Conservation (phyloP, 768 basidiomycete genomes). For the Serpula lacrymans region DNA sequence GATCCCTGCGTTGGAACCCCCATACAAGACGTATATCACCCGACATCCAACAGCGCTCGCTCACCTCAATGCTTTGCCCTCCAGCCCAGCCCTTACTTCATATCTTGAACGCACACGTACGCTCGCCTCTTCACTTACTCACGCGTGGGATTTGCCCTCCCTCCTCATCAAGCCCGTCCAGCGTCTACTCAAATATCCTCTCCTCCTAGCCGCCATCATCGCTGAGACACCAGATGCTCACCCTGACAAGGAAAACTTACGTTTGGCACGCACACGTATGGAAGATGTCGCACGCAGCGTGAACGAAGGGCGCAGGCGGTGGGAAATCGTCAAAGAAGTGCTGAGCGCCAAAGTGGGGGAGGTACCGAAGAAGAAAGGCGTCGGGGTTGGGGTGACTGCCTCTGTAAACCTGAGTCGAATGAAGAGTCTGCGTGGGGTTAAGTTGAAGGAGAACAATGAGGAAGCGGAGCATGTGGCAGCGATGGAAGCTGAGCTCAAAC, state of each 20-base stretch:
- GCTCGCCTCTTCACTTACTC: conserved; percentile 67
- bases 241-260: conserved; percentile 58
- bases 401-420: conserved; percentile 60
- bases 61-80: conserved; percentile 50
- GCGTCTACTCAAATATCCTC: conserved; percentile 89
- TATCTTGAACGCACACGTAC: conserved; percentile 68
- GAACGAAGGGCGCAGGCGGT: conserved; percentile 72
- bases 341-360: conserved; percentile 45
- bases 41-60: conserved; percentile 72
- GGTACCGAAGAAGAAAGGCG: conserved; percentile 32
- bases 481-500: conserved; percentile 55
- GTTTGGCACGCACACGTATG: conserved; percentile 52
- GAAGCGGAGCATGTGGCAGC: conserved; percentile 50
- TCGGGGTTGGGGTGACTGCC: conserved; percentile 45
- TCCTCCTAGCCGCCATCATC: conserved; percentile 75
- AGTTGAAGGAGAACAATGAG: conserved; percentile 33
- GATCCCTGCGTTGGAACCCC: conserved; percentile 68
- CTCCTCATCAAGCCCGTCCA: conserved; percentile 98
- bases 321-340: conserved; percentile 78
- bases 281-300: conserved; percentile 74
- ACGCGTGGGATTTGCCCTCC: conserved; percentile 91
- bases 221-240: conserved; percentile 71
- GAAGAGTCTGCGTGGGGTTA: conserved; percentile 44
- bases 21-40: conserved; percentile 80
- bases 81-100: conserved; percentile 44